These are phyloP conservation scores for Colletotrichum sp. DNA, from an alignment of 2,329 filamentous ascomycete species.

Conservation along the genomic window DNA sequence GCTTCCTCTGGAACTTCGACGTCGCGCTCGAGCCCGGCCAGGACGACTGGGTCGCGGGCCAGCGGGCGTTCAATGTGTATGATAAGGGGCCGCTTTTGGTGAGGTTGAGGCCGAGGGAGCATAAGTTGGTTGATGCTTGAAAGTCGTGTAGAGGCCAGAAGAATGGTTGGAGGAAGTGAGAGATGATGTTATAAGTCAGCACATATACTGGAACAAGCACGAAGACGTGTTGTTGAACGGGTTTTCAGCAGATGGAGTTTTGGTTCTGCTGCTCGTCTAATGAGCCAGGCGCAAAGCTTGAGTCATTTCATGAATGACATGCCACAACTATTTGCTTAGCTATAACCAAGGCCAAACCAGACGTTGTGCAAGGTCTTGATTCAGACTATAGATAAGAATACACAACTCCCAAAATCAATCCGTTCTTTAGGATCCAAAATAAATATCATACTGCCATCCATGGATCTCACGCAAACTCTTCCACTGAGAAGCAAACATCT, in stretches of 20 bases:
- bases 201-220: background rate
- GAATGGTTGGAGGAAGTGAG: background rate
- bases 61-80: background rate
- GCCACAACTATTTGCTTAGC: background rate
- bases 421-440: no score
- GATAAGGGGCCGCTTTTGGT: background rate
- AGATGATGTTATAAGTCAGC: background rate
- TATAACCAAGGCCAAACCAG: background rate
- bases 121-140: background rate
- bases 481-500: no score
- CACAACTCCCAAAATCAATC: no score
- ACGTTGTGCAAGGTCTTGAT: background rate
- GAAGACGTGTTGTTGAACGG: background rate
- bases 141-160: background rate
- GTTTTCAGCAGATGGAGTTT: background rate
- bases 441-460: background rate
- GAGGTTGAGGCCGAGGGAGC: background rate
- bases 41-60: background rate
- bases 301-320: fast-evolving
- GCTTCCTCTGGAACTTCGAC: background rate
- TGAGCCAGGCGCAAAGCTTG: background rate
- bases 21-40: background rate
- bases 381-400: background rate
- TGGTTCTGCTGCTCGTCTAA: background rate
- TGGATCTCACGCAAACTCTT: background rate